phyloP scores from a whole-genome alignment of 306 rosid species.

The Casuarina equisetifolia region DNA sequence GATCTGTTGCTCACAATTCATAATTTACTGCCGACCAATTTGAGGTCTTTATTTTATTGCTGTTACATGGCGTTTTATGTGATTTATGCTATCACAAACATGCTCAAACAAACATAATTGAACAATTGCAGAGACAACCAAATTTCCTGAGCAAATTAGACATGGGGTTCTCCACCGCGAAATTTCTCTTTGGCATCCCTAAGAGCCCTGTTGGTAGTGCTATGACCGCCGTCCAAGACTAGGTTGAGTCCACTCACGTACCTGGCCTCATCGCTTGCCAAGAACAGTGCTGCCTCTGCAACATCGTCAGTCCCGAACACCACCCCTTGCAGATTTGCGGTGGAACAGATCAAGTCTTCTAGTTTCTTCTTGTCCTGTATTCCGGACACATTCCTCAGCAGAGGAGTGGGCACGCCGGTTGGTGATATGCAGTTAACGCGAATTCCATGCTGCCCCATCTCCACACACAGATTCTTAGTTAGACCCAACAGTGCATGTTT shows the following conservation, averaged over 20 bases:
- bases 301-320: slow-evolving; percentile 31
- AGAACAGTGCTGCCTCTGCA: slow-evolving; percentile 31
- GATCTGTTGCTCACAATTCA: too few relatives aligned
- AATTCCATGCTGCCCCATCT: slow-evolving; percentile 59
- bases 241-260: slow-evolving; percentile 39
- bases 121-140: too few relatives aligned
- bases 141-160: too few relatives aligned
- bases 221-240: slow-evolving; percentile 41
- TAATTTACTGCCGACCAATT: too few relatives aligned
- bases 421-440: slow-evolving; percentile 69
- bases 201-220: slow-evolving; percentile 19
- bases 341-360: not conserved
- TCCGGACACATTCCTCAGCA: slow-evolving; percentile 32
- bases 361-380: slow-evolving; percentile 7
- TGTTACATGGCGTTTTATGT: too few relatives aligned
- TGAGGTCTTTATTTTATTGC: too few relatives aligned
- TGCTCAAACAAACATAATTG: not conserved
- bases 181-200: not conserved
- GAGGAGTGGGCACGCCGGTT: slow-evolving; percentile 47
- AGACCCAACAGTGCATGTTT: slow-evolving; percentile 75
- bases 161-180: not conserved
- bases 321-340: slow-evolving; percentile 22
- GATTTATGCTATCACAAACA: too few relatives aligned
- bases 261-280: slow-evolving; percentile 39
- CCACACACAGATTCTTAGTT: slow-evolving; percentile 58